Conservation (phyloP, 1,284 basidiomycete species). For the Lentinula novae-zelandiae region DNA sequence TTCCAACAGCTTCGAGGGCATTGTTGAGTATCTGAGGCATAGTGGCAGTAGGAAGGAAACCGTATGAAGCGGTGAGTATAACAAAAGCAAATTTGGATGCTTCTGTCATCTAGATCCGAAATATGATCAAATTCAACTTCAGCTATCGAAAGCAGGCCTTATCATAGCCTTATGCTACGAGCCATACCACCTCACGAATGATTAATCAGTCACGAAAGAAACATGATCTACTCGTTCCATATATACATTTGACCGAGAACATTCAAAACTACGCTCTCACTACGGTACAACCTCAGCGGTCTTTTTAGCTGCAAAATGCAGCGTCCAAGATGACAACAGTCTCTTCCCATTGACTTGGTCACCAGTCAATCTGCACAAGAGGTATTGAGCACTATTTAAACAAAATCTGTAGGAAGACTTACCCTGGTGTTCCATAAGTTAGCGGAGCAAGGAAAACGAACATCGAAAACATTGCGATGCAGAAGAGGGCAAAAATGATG, state of each 20-base stretch:
- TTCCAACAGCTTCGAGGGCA: constrained; percentile 83
- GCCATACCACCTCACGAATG: no score
- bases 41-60: neutral
- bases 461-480: constrained; percentile 60
- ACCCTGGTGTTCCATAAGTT: constrained; percentile 92
- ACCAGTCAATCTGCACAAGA: constrained; percentile 59
- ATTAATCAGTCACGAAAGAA: neutral
- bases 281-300: constrained; percentile 31
- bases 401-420: constrained; percentile 30
- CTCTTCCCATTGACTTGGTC: constrained; percentile 70
- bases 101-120: no score
- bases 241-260: neutral
- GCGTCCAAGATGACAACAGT: constrained; percentile 74
- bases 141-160: no score
- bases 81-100: neutral
- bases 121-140: no score
- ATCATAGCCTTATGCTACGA: no score
- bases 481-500: constrained; percentile 56
- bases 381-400: constrained; percentile 17
- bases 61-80: neutral
- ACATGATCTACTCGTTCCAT: neutral
- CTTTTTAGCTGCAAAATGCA: constrained; percentile 79
- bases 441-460: constrained; percentile 81
- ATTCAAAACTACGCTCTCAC: neutral
- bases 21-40: constrained; percentile 59